Evolutionary conservation across 495 filamentous ascomycete species (phyloP), one percentile per base, ranked within the genome.

Genomic region (Annulohypoxylon bovei): DNA sequence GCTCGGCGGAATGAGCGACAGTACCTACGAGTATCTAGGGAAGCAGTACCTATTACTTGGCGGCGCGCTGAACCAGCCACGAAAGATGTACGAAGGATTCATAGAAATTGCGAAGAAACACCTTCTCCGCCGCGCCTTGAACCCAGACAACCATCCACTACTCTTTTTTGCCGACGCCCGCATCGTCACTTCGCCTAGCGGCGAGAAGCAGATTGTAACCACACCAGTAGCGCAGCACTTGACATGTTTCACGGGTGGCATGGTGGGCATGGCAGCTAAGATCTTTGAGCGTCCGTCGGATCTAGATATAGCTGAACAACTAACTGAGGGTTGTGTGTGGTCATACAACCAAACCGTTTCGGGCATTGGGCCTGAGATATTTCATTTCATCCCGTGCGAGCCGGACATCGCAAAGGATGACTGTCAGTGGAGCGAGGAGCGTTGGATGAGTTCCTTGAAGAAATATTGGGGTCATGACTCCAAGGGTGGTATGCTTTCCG

Each of bases 261-360:
- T 97, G 93, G 88, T 95, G 32, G 93, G 88, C 16, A 81, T 97
- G 56, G 93, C 89, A 33, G 88, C 91, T 37, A 90, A 88, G 72
- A 82, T 92, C 7, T 95, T 95, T 67, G 82, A 87, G 16, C 86
- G 90, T 33, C 83, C 88, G 4, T 80, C 85, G 3, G 93, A 97
- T 73, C 77, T 97, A 50, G 86, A 90, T 9, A 79, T 93, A 32
- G 93, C 90, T 5, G 79, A 83, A 54, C 89, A 92, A 72, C 81
- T 97, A 16, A 92, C 92, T 0, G 91, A 95, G 61, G 93, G 92
- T 42, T 97, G 93, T 74, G 89, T 95, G n/a, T 97, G 91, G 93
- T 88, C 91, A 2, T 97, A 97, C 75, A 87, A 90, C 63, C 79
- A 84, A 25, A 92, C 90, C 3, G 56, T 62, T 18, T 90, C 90